Conservation (phyloP, 148 eudicot genomes). For the Fagopyrum homotropicum region DNA sequence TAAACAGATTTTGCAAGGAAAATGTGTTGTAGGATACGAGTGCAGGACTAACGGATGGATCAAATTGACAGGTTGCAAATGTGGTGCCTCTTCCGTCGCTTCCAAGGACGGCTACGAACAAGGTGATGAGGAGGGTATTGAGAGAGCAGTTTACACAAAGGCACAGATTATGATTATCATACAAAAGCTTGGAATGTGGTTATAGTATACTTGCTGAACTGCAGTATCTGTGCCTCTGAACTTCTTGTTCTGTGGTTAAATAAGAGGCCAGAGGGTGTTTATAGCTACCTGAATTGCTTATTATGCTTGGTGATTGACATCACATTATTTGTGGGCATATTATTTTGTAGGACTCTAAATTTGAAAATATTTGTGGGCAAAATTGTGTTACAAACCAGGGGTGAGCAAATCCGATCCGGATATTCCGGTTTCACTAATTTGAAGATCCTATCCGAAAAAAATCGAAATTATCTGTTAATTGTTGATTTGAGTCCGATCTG, state of each 20-base stretch:
- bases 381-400: no score
- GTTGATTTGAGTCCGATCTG: no score
- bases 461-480: no score
- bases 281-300: no score
- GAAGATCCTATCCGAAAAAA: no score
- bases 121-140: conserved; percentile 93
- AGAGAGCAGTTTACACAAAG: conserved; percentile 54
- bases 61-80: conserved; percentile 50
- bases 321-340: not conserved
- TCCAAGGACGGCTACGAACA: conserved; percentile 92
- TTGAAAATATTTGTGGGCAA: no score
- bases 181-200: not conserved
- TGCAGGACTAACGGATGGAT: not conserved
- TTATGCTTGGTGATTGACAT: not conserved
- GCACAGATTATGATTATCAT: not conserved
- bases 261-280: not conserved
- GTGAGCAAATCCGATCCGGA: no score
- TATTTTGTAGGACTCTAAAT: no score
- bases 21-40: not conserved
- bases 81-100: conserved; percentile 51
- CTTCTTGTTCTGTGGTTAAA: not conserved
- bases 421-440: no score
- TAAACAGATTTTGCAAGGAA: not conserved
- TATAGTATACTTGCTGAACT: not conserved
- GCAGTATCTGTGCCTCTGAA: not conserved